These are phyloP conservation scores for Diatrype stigma DNA, from an alignment of 2,329 filamentous ascomycete species.

Conservation along the genomic window DNA sequence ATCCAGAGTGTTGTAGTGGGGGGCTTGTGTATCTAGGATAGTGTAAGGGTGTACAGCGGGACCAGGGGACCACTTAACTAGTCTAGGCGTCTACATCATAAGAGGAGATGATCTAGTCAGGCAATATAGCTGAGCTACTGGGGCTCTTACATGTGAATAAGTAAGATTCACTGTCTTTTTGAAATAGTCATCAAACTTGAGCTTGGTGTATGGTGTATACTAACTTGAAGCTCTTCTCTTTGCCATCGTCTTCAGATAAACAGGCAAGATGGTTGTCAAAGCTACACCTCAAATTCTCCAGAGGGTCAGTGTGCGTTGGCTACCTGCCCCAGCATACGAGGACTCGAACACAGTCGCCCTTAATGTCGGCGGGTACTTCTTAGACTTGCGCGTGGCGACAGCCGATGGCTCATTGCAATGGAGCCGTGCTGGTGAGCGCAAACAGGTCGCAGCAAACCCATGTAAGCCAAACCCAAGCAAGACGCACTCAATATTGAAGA, in stretches of 20 bases:
- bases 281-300: conserved; percentile 6
- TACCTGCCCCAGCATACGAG: conserved; percentile 17
- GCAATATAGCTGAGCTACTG: not conserved
- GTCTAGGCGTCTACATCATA: not conserved
- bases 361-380: conserved; percentile 21
- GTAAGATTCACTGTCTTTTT: not conserved
- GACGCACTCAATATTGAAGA: not conserved
- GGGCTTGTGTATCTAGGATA: not conserved
- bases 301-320: conserved; percentile 21
- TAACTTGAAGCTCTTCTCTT: not conserved
- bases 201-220: not conserved
- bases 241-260: not conserved
- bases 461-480: conserved; percentile 5
- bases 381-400: conserved; percentile 9
- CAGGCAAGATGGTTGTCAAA: not conserved
- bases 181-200: not conserved
- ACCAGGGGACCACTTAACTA: not conserved
- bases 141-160: not conserved
- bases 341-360: conserved; percentile 20
- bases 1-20: not conserved
- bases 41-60: not conserved
- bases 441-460: conserved; percentile 11
- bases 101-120: not conserved
- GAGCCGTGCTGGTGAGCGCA: conserved; percentile 18
- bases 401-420: conserved; percentile 13